A percentile compares a stretch with the other conserved stretches of the same genome.
Conservation (phyloP, 352 stramenopile genomes). For the Phytophthora citricola region DNA sequence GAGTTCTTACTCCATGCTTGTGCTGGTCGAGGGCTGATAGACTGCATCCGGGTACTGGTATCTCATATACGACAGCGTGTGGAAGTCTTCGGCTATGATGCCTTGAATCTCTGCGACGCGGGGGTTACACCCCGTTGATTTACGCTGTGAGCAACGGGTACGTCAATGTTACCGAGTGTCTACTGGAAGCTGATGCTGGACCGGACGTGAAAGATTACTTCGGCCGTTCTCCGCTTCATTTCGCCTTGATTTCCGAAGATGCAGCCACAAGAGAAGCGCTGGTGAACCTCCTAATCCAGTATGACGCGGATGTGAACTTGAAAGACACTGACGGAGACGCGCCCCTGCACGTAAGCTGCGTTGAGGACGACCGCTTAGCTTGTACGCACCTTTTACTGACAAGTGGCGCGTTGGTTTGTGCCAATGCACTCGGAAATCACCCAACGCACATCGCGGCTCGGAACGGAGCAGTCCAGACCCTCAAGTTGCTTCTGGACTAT, state of each 20-base stretch:
- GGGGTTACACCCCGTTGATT: conserved; percentile 86
- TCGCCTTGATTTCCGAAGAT: conserved; percentile 50
- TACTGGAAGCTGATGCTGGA: conserved; percentile 62
- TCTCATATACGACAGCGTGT: conserved; percentile 50
- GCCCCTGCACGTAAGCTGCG: conserved; percentile 70
- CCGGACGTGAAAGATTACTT: conserved; percentile 75
- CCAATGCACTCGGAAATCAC: conserved; percentile 73
- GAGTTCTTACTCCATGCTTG: conserved; percentile 68
- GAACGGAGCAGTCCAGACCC: conserved; percentile 66
- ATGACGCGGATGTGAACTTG: conserved; percentile 77
- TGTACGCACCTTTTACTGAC: conserved; percentile 69
- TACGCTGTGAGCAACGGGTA: conserved; percentile 74
- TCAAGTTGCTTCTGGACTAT: conserved; percentile 80
- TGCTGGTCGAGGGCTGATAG: conserved; percentile 59
- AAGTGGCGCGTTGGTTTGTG: conserved; percentile 56
- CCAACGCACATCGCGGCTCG: conserved; percentile 76
- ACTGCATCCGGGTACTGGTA: conserved; percentile 61
- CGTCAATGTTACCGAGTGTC: conserved; percentile 51
- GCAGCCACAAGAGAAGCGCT: conserved; percentile 35
- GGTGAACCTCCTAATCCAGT: conserved; percentile 62
- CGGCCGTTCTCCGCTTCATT: conserved; percentile 72
- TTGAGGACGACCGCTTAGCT: conserved; percentile 48
- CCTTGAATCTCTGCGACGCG: conserved; percentile 60
- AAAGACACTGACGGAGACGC: conserved; percentile 75
- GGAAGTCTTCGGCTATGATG: conserved; percentile 34